Conservation (phyloP, 371 early-diverging fungal genomes). For the Apophysomyces elegans region DNA sequence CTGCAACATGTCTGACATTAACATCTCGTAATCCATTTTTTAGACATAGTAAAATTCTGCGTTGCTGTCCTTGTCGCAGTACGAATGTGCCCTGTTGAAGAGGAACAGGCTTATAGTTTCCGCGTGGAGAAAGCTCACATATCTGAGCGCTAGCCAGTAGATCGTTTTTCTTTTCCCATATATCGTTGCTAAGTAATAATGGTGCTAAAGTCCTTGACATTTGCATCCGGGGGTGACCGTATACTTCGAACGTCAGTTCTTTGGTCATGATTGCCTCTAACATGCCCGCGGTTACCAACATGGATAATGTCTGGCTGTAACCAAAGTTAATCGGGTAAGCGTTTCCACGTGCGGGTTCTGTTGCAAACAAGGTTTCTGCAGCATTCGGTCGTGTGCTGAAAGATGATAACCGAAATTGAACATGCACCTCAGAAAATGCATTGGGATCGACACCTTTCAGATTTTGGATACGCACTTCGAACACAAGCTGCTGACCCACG, state of each 20-base stretch:
- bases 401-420: slow-evolving; percentile 71
- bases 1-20: slow-evolving; percentile 50
- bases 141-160: slow-evolving; percentile 66
- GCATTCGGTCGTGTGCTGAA: slow-evolving; percentile 43
- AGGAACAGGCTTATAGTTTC: slow-evolving; percentile 70
- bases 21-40: slow-evolving; percentile 72
- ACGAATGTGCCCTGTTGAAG: slow-evolving; percentile 23
- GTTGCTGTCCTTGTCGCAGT: slow-evolving; percentile 16
- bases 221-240: slow-evolving; percentile 51
- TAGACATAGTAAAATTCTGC: slow-evolving; percentile 38
- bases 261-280: slow-evolving; percentile 52
- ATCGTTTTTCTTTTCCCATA: slow-evolving; percentile 62
- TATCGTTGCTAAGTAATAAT: background rate
- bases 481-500: slow-evolving; percentile 61
- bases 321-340: slow-evolving; percentile 54
- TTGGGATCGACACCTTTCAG: slow-evolving; percentile 66
- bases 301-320: slow-evolving; percentile 64
- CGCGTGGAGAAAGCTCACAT: slow-evolving; percentile 64
- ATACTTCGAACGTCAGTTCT: slow-evolving; percentile 60
- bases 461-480: slow-evolving; percentile 72
- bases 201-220: slow-evolving; percentile 2
- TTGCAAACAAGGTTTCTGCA: slow-evolving; percentile 64
- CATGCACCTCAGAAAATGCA: slow-evolving; percentile 75
- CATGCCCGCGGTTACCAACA: slow-evolving; percentile 49
- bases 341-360: slow-evolving; percentile 64